Evolutionary conservation across 73 alveolate species (phyloP).

Genomic region (Blepharisma stoltei): DNA sequence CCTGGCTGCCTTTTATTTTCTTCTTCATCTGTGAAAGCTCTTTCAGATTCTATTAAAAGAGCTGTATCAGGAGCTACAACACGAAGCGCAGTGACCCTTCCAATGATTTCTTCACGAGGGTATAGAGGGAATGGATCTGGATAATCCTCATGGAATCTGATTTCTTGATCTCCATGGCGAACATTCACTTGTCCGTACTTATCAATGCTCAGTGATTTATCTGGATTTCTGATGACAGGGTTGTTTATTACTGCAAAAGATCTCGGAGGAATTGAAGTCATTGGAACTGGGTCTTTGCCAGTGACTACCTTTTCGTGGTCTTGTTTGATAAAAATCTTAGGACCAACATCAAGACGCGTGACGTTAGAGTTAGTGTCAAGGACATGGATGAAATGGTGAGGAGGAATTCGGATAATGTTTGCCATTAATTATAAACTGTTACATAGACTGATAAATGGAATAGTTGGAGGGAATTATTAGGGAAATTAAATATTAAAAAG

Average conservation of each 20-base stretch:
- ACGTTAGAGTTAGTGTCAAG: conserved; percentile 75
- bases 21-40: conserved; percentile 64
- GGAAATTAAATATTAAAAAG: too few relatives aligned
- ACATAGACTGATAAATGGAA: too few relatives aligned
- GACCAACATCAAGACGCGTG: conserved; percentile 43
- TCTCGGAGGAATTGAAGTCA: conserved; percentile 58
- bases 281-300: conserved; percentile 59
- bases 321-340: conserved; percentile 40
- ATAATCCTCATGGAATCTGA: conserved; percentile 59
- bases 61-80: conserved; percentile 65
- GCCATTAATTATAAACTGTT: conserved; percentile 22
- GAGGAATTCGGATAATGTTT: conserved; percentile 50
- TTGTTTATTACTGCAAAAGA: conserved; percentile 60
- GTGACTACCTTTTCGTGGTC: conserved; percentile 55
- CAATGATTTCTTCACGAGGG: conserved; percentile 62
- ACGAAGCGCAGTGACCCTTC: conserved; percentile 47
- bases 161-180: conserved; percentile 78
- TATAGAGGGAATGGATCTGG: conserved; percentile 82
- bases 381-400: conserved; percentile 77
- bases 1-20: conserved; percentile 73
- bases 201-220: conserved; percentile 48
- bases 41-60: conserved; percentile 58
- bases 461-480: too few relatives aligned
- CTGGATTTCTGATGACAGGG: conserved; percentile 69
- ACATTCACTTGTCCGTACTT: conserved; percentile 70